Conservation (phyloP, 768 basidiomycete genomes). For the Cystoderma amianthinum region DNA sequence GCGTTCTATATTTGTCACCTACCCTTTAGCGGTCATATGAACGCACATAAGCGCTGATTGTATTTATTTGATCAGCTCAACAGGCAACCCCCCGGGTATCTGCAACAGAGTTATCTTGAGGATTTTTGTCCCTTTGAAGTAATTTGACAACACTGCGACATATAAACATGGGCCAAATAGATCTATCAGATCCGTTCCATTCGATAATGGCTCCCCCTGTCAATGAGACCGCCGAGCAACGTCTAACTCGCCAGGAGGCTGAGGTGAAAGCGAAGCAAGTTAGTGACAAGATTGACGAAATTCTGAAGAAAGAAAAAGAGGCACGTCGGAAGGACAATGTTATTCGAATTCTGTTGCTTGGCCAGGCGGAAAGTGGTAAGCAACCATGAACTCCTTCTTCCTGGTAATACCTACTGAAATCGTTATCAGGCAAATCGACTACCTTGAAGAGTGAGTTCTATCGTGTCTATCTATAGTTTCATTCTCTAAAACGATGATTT, state of each 20-base stretch:
- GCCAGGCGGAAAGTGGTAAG: slow-evolving; percentile 56
- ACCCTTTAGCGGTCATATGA: no score
- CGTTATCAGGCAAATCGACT: slow-evolving; percentile 45
- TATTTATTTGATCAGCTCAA: no score
- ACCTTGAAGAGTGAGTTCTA: slow-evolving; percentile 51
- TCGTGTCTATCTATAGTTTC: no score
- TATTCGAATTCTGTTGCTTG: slow-evolving; percentile 48
- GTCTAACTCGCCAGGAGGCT: slow-evolving; percentile 28
- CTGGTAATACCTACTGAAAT: background rate
- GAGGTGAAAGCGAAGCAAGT: slow-evolving; percentile 55
- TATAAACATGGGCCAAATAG: slow-evolving; percentile 12
- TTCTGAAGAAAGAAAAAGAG: slow-evolving; percentile 36
- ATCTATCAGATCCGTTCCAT: slow-evolving; percentile 48
- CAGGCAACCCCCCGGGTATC: no score
- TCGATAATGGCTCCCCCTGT: slow-evolving; percentile 50
- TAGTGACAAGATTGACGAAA: slow-evolving; percentile 54
- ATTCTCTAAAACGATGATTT: no score
- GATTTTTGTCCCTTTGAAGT: no score
- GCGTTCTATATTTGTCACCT: no score
- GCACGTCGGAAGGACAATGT: slow-evolving; percentile 38
- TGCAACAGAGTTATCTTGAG: no score
- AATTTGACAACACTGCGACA: no score
- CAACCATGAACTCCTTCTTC: slow-evolving; percentile 4
- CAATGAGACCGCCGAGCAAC: slow-evolving; percentile 45
- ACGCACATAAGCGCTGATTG: no score